These are phyloP conservation scores for Boechera divaricarpa DNA, from an alignment of 345 rosid species.

Conservation along the genomic window DNA sequence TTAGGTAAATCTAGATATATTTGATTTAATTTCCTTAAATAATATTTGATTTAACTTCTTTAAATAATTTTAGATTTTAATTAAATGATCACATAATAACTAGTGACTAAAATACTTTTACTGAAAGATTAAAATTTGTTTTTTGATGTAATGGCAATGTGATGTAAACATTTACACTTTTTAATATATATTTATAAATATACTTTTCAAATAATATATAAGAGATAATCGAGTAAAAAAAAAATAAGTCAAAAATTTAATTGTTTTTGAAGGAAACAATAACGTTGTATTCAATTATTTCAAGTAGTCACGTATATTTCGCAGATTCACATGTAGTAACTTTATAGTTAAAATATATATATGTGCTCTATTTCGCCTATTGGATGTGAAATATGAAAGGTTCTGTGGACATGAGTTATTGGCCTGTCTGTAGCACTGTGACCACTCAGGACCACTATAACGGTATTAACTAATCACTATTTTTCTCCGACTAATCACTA, in stretches of 20 bases:
- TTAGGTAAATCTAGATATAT: no score
- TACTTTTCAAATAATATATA: no score
- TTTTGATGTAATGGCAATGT: no score
- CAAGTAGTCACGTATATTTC: background rate
- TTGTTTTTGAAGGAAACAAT: background rate
- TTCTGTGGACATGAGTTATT: constrained; percentile 29
- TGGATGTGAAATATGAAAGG: constrained; percentile 9
- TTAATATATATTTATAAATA: no score
- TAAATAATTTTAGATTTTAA: no score
- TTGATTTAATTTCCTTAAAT: no score
- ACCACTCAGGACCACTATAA: constrained; percentile 39
- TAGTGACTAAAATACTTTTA: no score
- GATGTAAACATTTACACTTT: no score
- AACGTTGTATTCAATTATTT: background rate
- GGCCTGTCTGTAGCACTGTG: constrained; percentile 29
- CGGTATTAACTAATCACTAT: constrained; percentile 41
- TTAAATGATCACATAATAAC: no score
- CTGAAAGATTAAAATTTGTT: no score
- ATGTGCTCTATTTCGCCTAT: constrained; percentile 3
- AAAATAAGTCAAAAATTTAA: background rate
- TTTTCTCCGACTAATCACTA: constrained; percentile 16
- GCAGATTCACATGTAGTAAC: background rate
- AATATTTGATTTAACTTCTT: no score
- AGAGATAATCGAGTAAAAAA: background rate
- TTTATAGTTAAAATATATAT: background rate